A percentile compares a stretch with the other conserved stretches of the same genome.
Evolutionary conservation across 2,329 filamentous ascomycete genomes (phyloP).

Genomic region (Fusarium buxicola): DNA sequence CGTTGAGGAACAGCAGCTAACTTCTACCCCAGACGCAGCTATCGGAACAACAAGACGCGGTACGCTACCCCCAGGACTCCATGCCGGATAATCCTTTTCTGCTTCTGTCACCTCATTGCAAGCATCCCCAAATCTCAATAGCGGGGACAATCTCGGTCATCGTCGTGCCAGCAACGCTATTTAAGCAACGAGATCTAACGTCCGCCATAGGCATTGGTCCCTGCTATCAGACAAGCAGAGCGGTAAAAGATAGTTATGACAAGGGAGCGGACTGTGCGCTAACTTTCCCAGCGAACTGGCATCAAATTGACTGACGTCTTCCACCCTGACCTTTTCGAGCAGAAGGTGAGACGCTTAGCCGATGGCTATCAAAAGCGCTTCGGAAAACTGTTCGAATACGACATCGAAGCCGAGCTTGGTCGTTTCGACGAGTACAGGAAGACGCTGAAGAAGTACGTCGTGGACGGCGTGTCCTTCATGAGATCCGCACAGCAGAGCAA

Average conservation of each 20-base stretch:
- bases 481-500: conserved; percentile 68
- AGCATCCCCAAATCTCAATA: conserved; percentile 34
- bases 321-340: conserved; percentile 73
- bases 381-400: conserved; percentile 71
- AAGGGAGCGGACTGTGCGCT: conserved; percentile 37
- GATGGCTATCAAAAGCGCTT: conserved; percentile 71
- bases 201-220: conserved; percentile 54
- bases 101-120: conserved; percentile 28
- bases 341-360: conserved; percentile 71
- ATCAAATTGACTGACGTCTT: conserved; percentile 76
- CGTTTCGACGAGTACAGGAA: conserved; percentile 68
- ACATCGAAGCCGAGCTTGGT: conserved; percentile 74
- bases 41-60: conserved; percentile 55
- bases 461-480: conserved; percentile 76
- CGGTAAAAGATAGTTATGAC: conserved; percentile 39
- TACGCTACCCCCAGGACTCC: conserved; percentile 40
- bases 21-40: conserved; percentile 35
- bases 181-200: conserved; percentile 39
- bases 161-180: conserved; percentile 30
- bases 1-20: conserved; percentile 45
- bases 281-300: conserved; percentile 65
- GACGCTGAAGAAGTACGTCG: conserved; percentile 65
- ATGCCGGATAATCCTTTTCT: conserved; percentile 23
- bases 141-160: conserved; percentile 20
- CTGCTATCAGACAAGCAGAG: conserved; percentile 48